Conservation (phyloP, 2,329 filamentous ascomycete species). For the Pseudogymnoascus destructans region DNA sequence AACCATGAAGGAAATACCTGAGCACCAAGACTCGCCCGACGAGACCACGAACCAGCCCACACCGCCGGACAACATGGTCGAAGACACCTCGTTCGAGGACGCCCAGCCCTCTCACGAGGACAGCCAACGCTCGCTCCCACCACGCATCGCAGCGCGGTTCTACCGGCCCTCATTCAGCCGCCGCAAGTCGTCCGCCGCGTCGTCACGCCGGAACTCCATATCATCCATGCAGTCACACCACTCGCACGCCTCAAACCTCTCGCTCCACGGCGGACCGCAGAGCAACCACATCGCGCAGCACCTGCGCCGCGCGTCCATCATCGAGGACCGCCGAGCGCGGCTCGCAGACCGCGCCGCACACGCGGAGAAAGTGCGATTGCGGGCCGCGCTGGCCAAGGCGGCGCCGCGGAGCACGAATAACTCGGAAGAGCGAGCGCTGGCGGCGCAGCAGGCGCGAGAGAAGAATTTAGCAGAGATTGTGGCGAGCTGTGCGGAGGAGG, state of each 20-base stretch:
- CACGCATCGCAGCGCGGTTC: constrained; percentile 67
- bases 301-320: constrained; percentile 64
- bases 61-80: not conserved
- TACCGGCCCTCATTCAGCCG: constrained; percentile 53
- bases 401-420: constrained; percentile 48
- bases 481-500: constrained; percentile 69
- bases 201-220: constrained; percentile 66
- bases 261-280: constrained; percentile 43
- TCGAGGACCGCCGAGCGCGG: constrained; percentile 67
- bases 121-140: constrained; percentile 43
- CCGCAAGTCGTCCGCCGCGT: constrained; percentile 63
- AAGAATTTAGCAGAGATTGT: constrained; percentile 73
- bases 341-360: constrained; percentile 70
- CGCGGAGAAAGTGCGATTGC: constrained; percentile 67
- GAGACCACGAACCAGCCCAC: not conserved
- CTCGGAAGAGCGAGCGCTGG: constrained; percentile 64
- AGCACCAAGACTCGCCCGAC: not conserved
- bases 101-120: not conserved
- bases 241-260: constrained; percentile 29
- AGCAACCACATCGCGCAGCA: constrained; percentile 70
- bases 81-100: not conserved
- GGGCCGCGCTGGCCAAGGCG: constrained; percentile 62
- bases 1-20: not conserved
- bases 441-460: constrained; percentile 65
- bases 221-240: constrained; percentile 49